These are phyloP conservation scores for Ophiostoma piceae DNA, from an alignment of 2,329 filamentous ascomycete genomes.

Conservation along the genomic window DNA sequence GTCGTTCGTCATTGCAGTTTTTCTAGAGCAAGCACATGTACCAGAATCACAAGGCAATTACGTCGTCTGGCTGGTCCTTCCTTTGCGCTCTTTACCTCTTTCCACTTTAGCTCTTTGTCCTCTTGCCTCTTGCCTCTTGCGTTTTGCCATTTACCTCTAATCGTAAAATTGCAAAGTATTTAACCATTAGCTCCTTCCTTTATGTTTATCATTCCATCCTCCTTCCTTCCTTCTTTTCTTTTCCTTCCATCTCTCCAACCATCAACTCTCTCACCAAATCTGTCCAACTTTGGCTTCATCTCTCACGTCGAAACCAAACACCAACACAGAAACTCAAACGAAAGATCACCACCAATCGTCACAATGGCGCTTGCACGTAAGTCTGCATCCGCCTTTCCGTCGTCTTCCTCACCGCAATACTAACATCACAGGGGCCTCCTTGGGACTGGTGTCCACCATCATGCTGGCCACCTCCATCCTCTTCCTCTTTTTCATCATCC, in stretches of 20 bases:
- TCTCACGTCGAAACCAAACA: neutral
- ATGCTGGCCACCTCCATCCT: conserved; percentile 49
- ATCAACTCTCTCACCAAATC: neutral
- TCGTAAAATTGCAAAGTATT: neutral
- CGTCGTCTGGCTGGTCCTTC: conserved; percentile 14
- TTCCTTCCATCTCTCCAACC: neutral
- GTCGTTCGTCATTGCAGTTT: neutral
- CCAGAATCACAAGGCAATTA: conserved; percentile 7
- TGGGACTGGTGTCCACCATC: conserved; percentile 43
- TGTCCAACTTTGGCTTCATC: neutral
- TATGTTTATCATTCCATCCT: conserved; percentile 10
- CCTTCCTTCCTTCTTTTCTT: neutral
- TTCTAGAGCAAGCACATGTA: neutral
- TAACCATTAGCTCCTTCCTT: conserved; percentile 15
- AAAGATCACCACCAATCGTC: neutral
- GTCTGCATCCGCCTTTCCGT: neutral
- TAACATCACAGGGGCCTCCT: conserved; percentile 35
- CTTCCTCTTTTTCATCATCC: conserved; percentile 55
- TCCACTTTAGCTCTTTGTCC: conserved; percentile 5
- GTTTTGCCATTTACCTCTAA: neutral
- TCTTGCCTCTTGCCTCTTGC: neutral
- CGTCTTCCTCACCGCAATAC: neutral
- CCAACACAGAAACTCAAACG: neutral
- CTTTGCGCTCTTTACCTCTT: conserved; percentile 15
- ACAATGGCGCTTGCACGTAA: conserved; percentile 13